Evolutionary conservation across 208 protist genomes (phyloP), one percentile per base, ranked within the genome.

Genomic region (Leishmania mexicana): DNA sequence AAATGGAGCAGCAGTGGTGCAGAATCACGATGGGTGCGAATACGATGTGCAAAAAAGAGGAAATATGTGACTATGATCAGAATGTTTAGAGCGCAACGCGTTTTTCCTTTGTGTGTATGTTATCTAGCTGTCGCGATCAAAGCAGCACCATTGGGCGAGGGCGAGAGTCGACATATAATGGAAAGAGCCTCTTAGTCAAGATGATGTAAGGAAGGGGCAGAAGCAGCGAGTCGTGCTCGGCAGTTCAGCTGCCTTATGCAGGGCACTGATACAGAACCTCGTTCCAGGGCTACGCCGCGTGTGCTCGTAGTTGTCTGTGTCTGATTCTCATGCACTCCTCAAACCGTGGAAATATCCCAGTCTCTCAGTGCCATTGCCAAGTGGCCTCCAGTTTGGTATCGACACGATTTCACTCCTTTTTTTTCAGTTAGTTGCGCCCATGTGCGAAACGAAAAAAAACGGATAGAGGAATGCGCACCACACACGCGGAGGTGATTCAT

Each of bases 41-140:
- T 74, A 74, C 70, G 45, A 53, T 74, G 47, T 74, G 31, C 31
- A 74, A 19, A 51, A 45, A 74, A 74, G 13, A 72, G 21, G 40
- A 28, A n/a, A 19, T 74, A 74, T 54, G 70, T 51, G 28, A 54
- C 70, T 74, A 53, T 31, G 70, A 74, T 45, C 70, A 74, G 47
- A 51, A 74, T 51, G 54, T 45, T 7, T 45, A 74, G 31, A 53
- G 70, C 54, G 38, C 49, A 42, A 65, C 47, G 10, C 45, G 13
- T n/a, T 77, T 77, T 64, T 57, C 84, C 28, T 51, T 17, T 73
- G 83, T 38, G 54, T 54, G 68, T 68, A 84, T 60, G 24, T 85
- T 40, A 28, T 71, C 17, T 51, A 85, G 17, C 47, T 28, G 17
- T 57, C 78, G 45, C 17, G 10, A 77, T 3, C 31, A 64, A 77